Base-by-base conservation (phyloP, 2,329 filamentous ascomycete genomes). In the Huntiella bhutanensis region DNA sequence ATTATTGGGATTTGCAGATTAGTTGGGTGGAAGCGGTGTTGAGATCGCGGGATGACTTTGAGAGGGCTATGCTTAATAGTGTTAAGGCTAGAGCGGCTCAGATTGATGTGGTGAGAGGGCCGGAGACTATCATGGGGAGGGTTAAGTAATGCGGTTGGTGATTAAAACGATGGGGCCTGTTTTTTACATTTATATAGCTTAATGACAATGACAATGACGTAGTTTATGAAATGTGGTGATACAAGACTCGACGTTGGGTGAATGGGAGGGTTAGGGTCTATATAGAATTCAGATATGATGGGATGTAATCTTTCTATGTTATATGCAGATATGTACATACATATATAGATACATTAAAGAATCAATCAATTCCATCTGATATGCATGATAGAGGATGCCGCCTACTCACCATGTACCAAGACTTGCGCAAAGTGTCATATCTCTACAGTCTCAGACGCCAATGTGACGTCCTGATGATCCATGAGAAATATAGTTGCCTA, bases 21-120 rank as follows among this genome's bases (percentile, higher is more conserved):
- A 80, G 78, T 40, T 98, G 91, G 91, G 86, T 98, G 5, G 92
- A 98, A 67, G 81, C 83, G 5, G 88, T 94, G 41, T 59, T 98
- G 52, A 73, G 87, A 53, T 71, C 77, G 1, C 70, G 92, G 54
- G 91, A 98, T 61, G 91, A 98, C 64, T 96, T 93, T 63, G 91
- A 96, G 61, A 71, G 88, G 54, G 73, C 75, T 50, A 85, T 96
- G 82, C 62, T 96, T 52, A 91, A 85, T 57, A 73, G 76, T 13
- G 80, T 96, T 42, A 96, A 96, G 68, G 77, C 77, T 2, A 75
- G 79, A 58, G 88, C 87, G n/a, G 87, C 85, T 5, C 82, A 85
- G 61, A 73, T 93, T 54, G 78, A 82, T 49, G 77, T 87, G 1
- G 79, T 82, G 51, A 73, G 86, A 52, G 87, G 85, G 1, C 63